Base-by-base conservation (phyloP, 805 yeast species). In the Wickerhamiella siamensis region DNA sequence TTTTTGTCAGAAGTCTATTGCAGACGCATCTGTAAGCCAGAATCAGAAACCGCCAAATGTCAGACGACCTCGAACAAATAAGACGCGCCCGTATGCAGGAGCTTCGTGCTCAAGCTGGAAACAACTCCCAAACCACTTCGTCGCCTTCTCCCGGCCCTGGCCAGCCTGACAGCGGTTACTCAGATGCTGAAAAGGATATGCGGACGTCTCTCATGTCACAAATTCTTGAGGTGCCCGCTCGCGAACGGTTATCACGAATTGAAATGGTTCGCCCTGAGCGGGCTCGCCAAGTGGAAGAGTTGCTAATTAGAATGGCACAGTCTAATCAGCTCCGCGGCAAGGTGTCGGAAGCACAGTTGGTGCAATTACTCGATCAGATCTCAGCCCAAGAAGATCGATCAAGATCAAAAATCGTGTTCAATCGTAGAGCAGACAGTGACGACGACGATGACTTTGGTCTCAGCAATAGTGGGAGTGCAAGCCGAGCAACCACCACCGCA, bases 21-120 rank as follows among this genome's bases (percentile, higher is more conserved):
- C n/a, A n/a, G n/a, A n/a, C n/a, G n/a, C n/a, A n/a, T n/a, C n/a
- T n/a, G n/a, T n/a, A n/a, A n/a, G n/a, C n/a, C n/a, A n/a, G n/a
- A n/a, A n/a, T n/a, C n/a, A n/a, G n/a, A n/a, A n/a, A n/a, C n/a
- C n/a, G n/a, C n/a, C 42, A 22, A 12, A 84, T 86, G 95, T 95
- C 83, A 53, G 88, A 84, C 57, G 98, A 88, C 60, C 66, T 88
- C 45, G 76, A 79, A 51, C 95, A 95, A 26, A 82, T 88, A 48
- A 74, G 97, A 52, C 84, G 83, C 36, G 96, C 96, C n/a, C 73
- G 97, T 50, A 62, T 88, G 51, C 78, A 79, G 19, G 95, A 88
- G 60, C 65, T 88, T 47, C 93, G 82, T 19, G 14, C 17, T 33
- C 18, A 34, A 21, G 35, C 35, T 5, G 37, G 37, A n/a, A 21